Base-by-base conservation (phyloP, 2,329 filamentous ascomycete genomes). In the Phoma sp. region DNA sequence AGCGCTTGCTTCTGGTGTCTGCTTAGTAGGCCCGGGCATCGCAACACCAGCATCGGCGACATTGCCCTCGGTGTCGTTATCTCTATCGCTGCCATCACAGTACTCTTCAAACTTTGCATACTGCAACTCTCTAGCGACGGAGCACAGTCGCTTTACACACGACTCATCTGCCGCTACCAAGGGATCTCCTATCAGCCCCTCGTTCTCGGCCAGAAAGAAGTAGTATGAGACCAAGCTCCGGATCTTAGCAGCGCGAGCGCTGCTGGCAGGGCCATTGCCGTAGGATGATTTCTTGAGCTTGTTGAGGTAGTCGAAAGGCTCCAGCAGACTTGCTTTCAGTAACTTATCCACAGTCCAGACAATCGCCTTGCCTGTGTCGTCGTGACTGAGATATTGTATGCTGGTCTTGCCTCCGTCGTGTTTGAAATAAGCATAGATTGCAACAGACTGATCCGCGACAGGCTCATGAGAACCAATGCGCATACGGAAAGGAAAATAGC, bases 201-300 rank as follows among this genome's bases (percentile, higher is more conserved):
- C 27, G n/a, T 55, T 48, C 22, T 61, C 56, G 4, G 59, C 56
- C 9, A 61, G 35, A 25, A 59, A 53, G 39, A 57, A 59, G 14
- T 57, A 59, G 40, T 61, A 61, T 3, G 38, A 47, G 1, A 61
- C 25, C 2, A 61, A 18, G 27, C 39, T 49, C 7, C 51, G 42
- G 9, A 57, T 43, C 29, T 57, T 61, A 3, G 44, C 52, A 7
- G 42, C 43, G 3, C 53, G 50, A 6, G 40, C 47, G 22, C 10
- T 25, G 2, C 18, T 29, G 2, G 30, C 41, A 6, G 33, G n/a
- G 2, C 35, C 45, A 7, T 23, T 24, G 11, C 25, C 41, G 8
- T 46, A 37, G 11, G 43, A 48, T 7, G 11, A 25, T 24, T 36
- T 40, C 23, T 40, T 45, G n/a, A 48, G n/a, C 1, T 48, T 48